A percentile compares a stretch with the other conserved stretches of the same genome.
Conservation (phyloP, 163 green algal genomes). For the Chloromonas sp. region DNA sequence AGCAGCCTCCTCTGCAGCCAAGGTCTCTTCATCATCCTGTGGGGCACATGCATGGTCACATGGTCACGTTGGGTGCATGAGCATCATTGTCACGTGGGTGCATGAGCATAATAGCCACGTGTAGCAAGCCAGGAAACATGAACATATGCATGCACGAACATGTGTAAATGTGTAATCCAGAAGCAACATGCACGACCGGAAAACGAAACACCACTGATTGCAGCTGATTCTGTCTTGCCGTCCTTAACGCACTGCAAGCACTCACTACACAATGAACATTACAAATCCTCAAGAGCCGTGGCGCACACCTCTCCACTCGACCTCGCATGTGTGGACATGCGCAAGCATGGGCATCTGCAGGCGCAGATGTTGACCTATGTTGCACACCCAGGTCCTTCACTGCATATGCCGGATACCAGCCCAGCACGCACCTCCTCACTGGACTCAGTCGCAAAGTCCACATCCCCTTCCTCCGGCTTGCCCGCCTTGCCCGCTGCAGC, state of each 20-base stretch:
- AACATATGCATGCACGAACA: too few relatives aligned
- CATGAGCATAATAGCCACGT: background rate
- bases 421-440: background rate
- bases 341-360: background rate
- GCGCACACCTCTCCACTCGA: background rate
- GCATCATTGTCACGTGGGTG: background rate
- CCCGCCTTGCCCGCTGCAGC: background rate
- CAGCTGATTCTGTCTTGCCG: background rate
- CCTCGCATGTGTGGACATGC: background rate
- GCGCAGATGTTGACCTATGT: background rate
- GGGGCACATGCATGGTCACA: background rate
- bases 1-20: conserved; percentile 49
- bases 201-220: background rate
- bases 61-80: background rate
- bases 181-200: too few relatives aligned
- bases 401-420: background rate
- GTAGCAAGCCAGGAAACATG: too few relatives aligned
- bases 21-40: conserved; percentile 54
- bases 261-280: too few relatives aligned
- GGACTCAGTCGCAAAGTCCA: background rate
- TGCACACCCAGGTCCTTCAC: background rate
- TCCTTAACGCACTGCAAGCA: too few relatives aligned
- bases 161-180: too few relatives aligned
- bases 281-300: too few relatives aligned
- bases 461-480: background rate